Base-by-base conservation (phyloP, 345 rosid species). In the Odontarrhena argentea region DNA sequence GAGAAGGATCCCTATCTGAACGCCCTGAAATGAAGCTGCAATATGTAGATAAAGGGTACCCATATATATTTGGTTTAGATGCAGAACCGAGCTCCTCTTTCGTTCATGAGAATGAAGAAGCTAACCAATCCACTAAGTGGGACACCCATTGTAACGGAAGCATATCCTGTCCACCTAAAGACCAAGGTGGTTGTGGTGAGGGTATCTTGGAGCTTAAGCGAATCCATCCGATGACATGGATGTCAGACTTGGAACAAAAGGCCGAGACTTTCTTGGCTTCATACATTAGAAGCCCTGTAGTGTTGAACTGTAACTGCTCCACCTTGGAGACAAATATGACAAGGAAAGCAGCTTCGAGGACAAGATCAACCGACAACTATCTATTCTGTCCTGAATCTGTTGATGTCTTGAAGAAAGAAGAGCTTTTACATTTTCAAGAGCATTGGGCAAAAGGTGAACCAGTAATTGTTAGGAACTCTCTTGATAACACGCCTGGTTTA, bases 371-470 rank as follows among this genome's bases (percentile, higher is more conserved):
- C 7, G 98, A 87, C 60, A 90, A 88, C 74, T 70, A 69, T 74
- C 75, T 93, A 53, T 90, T 79, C 48, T 86, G 77, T 62, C 90
- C 97, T 35, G 44, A 75, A 41, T 76, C 77, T 51, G 37, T 47
- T 28, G 83, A 70, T 25, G 71, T 74, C 59, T 69, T 71, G 50
- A 74, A 74, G 51, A 75, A 74, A 57, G 81, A 74, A 45, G 81
- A 68, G 42, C 79, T 90, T 76, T 28, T 26, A 6, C 55, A 66
- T 73, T 93, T 93, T 66, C 92, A 79, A 76, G 78, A 71, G 48
- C 88, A 82, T 53, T 90, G 97, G 97, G 67, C 69, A 52, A 88
- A 80, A 67, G 97, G 98, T 14, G 92, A 93, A 74, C 98, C 96
- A 0, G 81, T 93, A 38, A 85, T 90, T 0, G 95, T 86, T 52